Base-by-base conservation (phyloP, 495 filamentous ascomycete genomes). In the Talaromyces trachyspermus region DNA sequence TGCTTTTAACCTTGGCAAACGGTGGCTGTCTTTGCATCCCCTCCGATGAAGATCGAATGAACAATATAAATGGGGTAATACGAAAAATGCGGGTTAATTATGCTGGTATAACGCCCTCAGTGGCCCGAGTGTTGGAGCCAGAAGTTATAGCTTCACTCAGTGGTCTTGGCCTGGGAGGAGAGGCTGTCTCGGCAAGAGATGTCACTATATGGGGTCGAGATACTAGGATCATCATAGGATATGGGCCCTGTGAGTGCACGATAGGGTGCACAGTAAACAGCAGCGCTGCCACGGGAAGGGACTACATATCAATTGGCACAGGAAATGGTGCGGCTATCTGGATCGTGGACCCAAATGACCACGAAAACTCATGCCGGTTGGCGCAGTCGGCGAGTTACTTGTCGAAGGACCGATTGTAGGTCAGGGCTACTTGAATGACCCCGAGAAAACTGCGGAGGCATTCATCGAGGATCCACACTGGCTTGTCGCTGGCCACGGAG, bases 361-460 rank as follows among this genome's bases (percentile, higher is more conserved):
- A 72, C 30, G 55, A 75, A 51, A 48, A 9, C 61, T 76, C 4
- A 59, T 65, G 45, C 73, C 76, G 2, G 59, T 80, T 12, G 77
- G 77, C 20, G 66, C 62, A 6, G 64, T 74, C 2, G 77, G 77
- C 1, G 77, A 80, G 51, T 49, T 81, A 15, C 62, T 76, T 12
- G 61, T 81, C n/a, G 70, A 78, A 52, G 76, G 77, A 0, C 71
- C 73, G 0, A 66, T 74, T 26, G 65, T 81, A 19, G 74, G 66
- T 27, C 60, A 67, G 33, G 74, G 72, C 2, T 81, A 80, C 45
- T 51, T 78, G 22, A 68, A 71, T 23, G 68, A 77, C 23, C 56
- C 58, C 0, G 63, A 63, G 3, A 74, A 71, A 49, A 78, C 76
- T 3, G 55, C 57, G 3, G 57, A 59, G 5, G 59, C 59, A 5